phyloP scores from a whole-genome alignment of 2,329 filamentous ascomycete genomes.

The Colletotrichum falcatum region DNA sequence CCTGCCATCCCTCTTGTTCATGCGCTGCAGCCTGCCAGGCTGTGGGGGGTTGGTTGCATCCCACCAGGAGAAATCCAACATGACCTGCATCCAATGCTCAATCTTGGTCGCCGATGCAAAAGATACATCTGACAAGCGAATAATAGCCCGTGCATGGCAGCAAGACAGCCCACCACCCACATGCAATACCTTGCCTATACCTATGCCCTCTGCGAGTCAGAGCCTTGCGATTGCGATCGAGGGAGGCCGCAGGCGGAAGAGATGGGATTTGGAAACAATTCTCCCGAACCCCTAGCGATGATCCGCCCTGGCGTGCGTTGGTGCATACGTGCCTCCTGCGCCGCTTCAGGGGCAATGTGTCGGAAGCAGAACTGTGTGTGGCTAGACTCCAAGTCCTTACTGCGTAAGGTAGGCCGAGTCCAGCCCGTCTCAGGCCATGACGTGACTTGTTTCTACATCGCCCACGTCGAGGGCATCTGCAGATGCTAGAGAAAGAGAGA shows the following conservation, averaged over 20 bases:
- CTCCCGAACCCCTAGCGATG: slow-evolving; percentile 35
- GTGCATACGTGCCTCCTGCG: neutral
- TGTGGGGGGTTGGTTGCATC: slow-evolving; percentile 38
- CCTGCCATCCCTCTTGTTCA: neutral
- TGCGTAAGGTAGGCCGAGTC: neutral
- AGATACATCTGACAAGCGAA: slow-evolving; percentile 11
- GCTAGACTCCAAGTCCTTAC: neutral
- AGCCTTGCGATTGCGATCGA: neutral
- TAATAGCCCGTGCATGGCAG: neutral
- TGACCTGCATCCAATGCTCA: neutral
- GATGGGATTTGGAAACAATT: slow-evolving; percentile 1
- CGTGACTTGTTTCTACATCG: slow-evolving; percentile 8
- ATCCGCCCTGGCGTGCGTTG: slow-evolving; percentile 1
- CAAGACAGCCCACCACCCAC: neutral
- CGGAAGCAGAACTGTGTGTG: neutral
- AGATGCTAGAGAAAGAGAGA: slow-evolving; percentile 12
- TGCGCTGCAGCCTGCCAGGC: neutral
- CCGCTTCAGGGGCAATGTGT: slow-evolving; percentile 6
- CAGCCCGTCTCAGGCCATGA: slow-evolving; percentile 7
- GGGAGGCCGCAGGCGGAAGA: neutral
- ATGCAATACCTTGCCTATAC: neutral
- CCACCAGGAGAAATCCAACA: neutral
- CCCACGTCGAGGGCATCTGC: slow-evolving; percentile 14
- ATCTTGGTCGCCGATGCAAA: neutral
- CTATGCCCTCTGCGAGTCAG: neutral